Evolutionary conservation across 2,329 filamentous ascomycete genomes (phyloP).

Genomic region (Coniosporium tulheliwenetii): DNA sequence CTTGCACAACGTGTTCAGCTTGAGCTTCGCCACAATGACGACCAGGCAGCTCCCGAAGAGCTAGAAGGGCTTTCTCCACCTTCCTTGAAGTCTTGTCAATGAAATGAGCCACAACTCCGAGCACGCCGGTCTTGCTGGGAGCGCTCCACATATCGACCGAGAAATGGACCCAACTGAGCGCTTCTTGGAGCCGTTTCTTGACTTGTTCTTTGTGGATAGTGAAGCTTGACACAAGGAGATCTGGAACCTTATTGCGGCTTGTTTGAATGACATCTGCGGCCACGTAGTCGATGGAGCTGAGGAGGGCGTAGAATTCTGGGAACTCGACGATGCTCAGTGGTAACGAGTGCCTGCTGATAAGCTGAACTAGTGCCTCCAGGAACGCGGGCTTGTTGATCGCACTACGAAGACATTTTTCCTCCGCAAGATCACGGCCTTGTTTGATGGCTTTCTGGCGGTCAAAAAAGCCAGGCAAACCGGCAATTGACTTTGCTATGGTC

Average conservation of each 20-base stretch:
- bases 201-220: neutral
- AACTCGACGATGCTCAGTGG: constrained; percentile 9
- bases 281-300: neutral
- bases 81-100: neutral
- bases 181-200: neutral
- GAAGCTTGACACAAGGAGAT: neutral
- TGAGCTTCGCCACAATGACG: neutral
- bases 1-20: neutral
- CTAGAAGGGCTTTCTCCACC: neutral
- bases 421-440: neutral
- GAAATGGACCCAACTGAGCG: neutral
- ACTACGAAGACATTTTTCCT: neutral
- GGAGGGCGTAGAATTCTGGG: neutral
- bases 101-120: neutral
- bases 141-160: neutral
- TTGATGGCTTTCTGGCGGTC: no score
- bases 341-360: constrained; percentile 10
- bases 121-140: neutral
- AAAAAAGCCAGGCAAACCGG: no score
- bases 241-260: neutral
- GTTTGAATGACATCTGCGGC: neutral
- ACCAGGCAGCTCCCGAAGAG: neutral
- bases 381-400: neutral
- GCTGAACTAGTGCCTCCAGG: neutral
- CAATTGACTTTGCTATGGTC: no score